Evolutionary conservation across 2,329 filamentous ascomycete genomes (phyloP).

Genomic region (Hyphodiscus sp.): DNA sequence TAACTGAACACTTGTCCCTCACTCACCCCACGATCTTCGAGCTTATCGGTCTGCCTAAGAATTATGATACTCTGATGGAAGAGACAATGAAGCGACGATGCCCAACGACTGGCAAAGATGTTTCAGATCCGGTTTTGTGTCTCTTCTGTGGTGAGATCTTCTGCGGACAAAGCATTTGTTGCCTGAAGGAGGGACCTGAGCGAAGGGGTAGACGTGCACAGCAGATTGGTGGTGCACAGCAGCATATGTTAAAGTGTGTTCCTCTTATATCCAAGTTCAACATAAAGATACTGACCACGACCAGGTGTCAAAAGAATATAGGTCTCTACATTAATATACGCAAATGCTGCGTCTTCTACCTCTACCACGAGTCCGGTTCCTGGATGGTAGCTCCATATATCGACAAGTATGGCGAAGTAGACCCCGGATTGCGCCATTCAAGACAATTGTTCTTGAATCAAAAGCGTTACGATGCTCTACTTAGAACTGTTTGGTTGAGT

Average conservation of each 20-base stretch:
- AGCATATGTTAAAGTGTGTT: conserved; percentile 79
- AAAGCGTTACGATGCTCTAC: conserved; percentile 82
- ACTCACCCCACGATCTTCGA: conserved; percentile 92
- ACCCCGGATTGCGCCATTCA: conserved; percentile 80
- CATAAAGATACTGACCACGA: not conserved
- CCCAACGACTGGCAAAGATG: conserved; percentile 83
- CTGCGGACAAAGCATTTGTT: conserved; percentile 91
- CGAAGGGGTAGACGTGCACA: conserved; percentile 31
- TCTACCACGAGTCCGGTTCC: conserved; percentile 75
- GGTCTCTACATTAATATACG: conserved; percentile 96
- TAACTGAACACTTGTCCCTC: conserved; percentile 30
- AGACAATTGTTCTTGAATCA: conserved; percentile 91
- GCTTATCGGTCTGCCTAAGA: conserved; percentile 82
- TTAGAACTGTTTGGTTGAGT: conserved; percentile 78
- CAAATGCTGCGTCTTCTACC: conserved; percentile 86
- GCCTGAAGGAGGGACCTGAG: conserved; percentile 52
- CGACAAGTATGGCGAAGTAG: conserved; percentile 91
- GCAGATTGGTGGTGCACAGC: conserved; percentile 75
- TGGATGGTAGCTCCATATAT: conserved; percentile 88
- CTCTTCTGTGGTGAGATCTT: conserved; percentile 96
- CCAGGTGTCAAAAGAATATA: conserved; percentile 77
- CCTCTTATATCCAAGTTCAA: not conserved
- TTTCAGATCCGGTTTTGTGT: conserved; percentile 86
- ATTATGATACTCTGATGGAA: conserved; percentile 88
- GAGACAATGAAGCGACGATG: conserved; percentile 80